Percentiles rank a stretch among this genome's conserved stretches.
These are phyloP conservation scores for Sungouiozyma ichnusensis DNA, from an alignment of 805 yeast species.

Conservation along the genomic window DNA sequence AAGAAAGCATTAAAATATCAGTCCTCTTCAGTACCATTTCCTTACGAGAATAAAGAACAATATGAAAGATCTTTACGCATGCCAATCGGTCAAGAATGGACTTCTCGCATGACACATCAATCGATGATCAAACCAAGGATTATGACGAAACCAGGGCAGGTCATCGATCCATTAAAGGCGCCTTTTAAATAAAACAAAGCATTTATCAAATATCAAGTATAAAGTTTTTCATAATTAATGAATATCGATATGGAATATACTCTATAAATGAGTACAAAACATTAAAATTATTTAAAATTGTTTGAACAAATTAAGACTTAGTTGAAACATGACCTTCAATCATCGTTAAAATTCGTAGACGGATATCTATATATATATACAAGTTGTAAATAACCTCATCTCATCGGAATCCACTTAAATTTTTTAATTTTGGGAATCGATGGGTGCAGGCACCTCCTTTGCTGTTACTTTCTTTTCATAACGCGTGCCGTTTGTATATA, in stretches of 20 bases:
- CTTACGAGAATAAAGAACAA: constrained; percentile 86
- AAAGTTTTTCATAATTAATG: background rate
- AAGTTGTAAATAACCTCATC: background rate
- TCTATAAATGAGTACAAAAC: background rate
- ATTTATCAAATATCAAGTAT: constrained; percentile 18
- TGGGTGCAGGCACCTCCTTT: background rate
- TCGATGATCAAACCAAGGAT: constrained; percentile 82
- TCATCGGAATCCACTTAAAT: background rate
- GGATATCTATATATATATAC: background rate
- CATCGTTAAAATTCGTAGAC: background rate
- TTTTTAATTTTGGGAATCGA: background rate
- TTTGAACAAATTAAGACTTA: too few relatives aligned
- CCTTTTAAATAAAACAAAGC: constrained; percentile 44
- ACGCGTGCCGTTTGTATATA: constrained; percentile 43
- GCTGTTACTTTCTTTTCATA: constrained; percentile 33
- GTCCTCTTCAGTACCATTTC: constrained; percentile 87
- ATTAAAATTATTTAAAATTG: too few relatives aligned
- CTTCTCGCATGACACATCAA: constrained; percentile 78
- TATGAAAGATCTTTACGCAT: constrained; percentile 86
- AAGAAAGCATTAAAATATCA: constrained; percentile 80
- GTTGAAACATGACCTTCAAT: too few relatives aligned
- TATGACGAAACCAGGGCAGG: constrained; percentile 74
- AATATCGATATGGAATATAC: background rate
- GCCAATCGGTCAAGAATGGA: constrained; percentile 98
- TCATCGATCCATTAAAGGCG: constrained; percentile 83